Evolutionary conservation across 179 eudicot genomes (phyloP).

Genomic region (Silene noctiflora): DNA sequence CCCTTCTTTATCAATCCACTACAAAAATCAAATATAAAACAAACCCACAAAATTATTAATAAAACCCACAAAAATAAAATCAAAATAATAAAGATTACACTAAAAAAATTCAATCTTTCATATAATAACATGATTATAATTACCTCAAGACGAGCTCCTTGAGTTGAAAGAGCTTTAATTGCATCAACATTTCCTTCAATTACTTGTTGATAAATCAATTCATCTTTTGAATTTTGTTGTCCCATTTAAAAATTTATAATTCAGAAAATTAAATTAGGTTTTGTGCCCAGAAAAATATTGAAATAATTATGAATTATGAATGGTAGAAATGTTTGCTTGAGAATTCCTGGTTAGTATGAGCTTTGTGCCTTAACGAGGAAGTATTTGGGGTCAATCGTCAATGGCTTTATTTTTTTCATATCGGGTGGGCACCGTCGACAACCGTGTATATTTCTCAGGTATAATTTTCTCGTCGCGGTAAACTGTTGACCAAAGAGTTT

Average conservation of each 20-base stretch:
- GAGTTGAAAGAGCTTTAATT: slow-evolving; percentile 56
- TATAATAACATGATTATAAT: background rate
- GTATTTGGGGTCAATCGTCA: background rate
- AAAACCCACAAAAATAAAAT: background rate
- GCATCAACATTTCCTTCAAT: slow-evolving; percentile 60
- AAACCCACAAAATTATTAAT: slow-evolving; percentile 13
- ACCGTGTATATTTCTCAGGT: too few species aligned
- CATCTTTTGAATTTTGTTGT: slow-evolving; percentile 73
- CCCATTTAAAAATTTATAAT: slow-evolving; percentile 45
- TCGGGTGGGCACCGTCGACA: too few species aligned
- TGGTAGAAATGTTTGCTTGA: too few species aligned
- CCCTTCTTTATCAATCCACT: slow-evolving; percentile 92
- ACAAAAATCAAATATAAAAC: slow-evolving; percentile 24
- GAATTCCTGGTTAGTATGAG: background rate
- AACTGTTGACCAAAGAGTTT: too few species aligned
- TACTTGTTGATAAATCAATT: slow-evolving; percentile 61
- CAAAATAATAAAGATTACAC: background rate
- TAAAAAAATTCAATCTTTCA: slow-evolving; percentile 5
- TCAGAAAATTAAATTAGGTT: background rate
- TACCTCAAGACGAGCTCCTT: slow-evolving; percentile 90
- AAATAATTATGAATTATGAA: background rate
- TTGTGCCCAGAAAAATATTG: background rate
- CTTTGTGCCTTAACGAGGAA: slow-evolving; percentile 9
- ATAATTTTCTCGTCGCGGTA: too few species aligned
- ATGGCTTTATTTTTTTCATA: too few species aligned